Percentiles rank a stretch among this genome's conserved stretches.
These are phyloP conservation scores for Aspergillus piperis DNA, from an alignment of 2,329 filamentous ascomycete species.

Conservation along the genomic window DNA sequence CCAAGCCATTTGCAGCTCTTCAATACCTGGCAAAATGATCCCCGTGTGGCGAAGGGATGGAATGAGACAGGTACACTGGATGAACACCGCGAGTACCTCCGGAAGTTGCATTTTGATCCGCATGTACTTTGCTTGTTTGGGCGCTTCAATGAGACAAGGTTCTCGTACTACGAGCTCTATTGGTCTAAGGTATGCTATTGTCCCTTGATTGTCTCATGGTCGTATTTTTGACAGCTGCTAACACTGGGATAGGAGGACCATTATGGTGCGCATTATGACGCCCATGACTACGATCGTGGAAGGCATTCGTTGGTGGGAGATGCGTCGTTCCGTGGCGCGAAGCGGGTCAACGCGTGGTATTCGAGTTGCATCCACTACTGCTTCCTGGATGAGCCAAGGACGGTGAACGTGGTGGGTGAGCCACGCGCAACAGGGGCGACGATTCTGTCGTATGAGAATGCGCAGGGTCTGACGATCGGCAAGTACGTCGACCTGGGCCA, in stretches of 20 bases:
- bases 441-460: constrained; percentile 72
- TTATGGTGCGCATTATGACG: constrained; percentile 59
- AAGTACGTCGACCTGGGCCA: constrained; percentile 72
- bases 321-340: constrained; percentile 55
- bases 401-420: constrained; percentile 60
- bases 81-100: constrained; percentile 71
- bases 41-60: constrained; percentile 77
- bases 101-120: constrained; percentile 67
- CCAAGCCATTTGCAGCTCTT: constrained; percentile 68
- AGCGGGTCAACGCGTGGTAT: constrained; percentile 61
- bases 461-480: constrained; percentile 70
- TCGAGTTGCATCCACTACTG: constrained; percentile 60
- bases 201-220: too few species aligned
- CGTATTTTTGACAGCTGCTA: too few species aligned
- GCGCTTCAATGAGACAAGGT: constrained; percentile 68
- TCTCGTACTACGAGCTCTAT: constrained; percentile 80
- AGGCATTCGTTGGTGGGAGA: constrained; percentile 63
- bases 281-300: constrained; percentile 60
- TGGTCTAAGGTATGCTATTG: constrained; percentile 62
- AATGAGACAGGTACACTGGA: constrained; percentile 75
- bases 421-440: constrained; percentile 70
- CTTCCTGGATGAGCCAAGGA: constrained; percentile 61
- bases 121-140: constrained; percentile 63
- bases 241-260: constrained; percentile 55
- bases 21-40: constrained; percentile 81